Conservation (phyloP, 805 yeast genomes). For the Candida oleophila region DNA sequence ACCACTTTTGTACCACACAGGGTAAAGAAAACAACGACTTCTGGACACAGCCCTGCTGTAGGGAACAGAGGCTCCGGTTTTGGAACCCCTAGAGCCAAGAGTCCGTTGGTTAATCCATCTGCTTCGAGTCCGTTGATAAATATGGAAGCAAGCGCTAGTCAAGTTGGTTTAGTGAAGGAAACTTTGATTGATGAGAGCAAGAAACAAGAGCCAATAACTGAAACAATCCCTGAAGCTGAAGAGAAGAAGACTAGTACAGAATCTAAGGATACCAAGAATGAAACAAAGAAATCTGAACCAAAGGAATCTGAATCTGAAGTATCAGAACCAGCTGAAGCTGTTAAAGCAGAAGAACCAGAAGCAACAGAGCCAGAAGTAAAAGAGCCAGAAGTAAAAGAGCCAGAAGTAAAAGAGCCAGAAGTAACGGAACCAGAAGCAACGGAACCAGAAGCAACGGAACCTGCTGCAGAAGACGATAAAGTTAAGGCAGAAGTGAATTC, state of each 20-base stretch:
- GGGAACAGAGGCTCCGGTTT: background rate
- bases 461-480: constrained; percentile 3
- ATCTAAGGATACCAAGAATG: too few relatives aligned
- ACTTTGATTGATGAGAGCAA: constrained; percentile 34
- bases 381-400: constrained; percentile 5
- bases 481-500: constrained; percentile 4
- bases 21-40: constrained; percentile 6
- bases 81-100: constrained; percentile 1
- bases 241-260: constrained; percentile 4
- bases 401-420: constrained; percentile 3
- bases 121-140: constrained; percentile 21
- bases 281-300: constrained; percentile 4
- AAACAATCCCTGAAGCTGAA: constrained; percentile 4
- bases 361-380: background rate
- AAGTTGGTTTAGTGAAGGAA: constrained; percentile 38
- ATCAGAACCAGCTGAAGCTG: background rate
- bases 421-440: background rate
- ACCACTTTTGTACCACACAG: constrained; percentile 38
- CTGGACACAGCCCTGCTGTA: background rate
- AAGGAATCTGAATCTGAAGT: constrained; percentile 3
- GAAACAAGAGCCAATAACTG: constrained; percentile 4
- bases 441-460: constrained; percentile 1
- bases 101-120: background rate
- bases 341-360: constrained; percentile 1
- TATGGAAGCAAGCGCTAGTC: constrained; percentile 22